phyloP scores from a whole-genome alignment of 768 basidiomycete species.

The Crassisporium funariophilum region DNA sequence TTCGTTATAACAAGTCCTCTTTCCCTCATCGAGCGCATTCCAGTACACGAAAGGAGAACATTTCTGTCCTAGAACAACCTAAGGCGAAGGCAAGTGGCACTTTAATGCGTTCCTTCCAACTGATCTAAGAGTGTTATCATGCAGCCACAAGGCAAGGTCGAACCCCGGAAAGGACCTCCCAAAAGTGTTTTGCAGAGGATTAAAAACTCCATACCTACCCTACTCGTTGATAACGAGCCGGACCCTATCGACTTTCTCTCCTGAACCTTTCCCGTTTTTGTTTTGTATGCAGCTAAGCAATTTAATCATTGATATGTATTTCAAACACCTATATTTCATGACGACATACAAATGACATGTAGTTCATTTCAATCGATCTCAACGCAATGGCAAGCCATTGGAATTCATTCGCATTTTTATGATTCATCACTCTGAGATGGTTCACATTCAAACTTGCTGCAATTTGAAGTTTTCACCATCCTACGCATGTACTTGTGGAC shows the following conservation, averaged over 20 bases:
- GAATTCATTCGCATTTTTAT: too few relatives aligned
- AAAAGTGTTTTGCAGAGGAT: slow-evolving; percentile 41
- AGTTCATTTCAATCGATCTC: too few relatives aligned
- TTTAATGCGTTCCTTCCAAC: neutral
- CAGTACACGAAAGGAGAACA: slow-evolving; percentile 39
- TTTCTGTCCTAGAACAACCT: slow-evolving; percentile 1
- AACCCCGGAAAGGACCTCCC: slow-evolving; percentile 35
- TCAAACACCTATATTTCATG: too few relatives aligned
- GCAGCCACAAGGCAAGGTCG: slow-evolving; percentile 1
- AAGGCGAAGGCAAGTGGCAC: slow-evolving; percentile 3
- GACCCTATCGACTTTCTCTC: slow-evolving; percentile 51
- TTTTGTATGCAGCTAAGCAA: too few relatives aligned
- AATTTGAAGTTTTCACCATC: too few relatives aligned
- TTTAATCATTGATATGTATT: too few relatives aligned
- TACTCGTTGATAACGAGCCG: slow-evolving; percentile 39
- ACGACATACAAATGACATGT: too few relatives aligned
- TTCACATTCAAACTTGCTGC: too few relatives aligned
- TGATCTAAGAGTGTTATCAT: neutral
- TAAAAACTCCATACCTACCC: slow-evolving; percentile 25
- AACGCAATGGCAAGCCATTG: too few relatives aligned
- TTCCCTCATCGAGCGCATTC: slow-evolving; percentile 12
- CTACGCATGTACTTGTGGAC: too few relatives aligned
- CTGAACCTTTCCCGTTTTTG: slow-evolving; percentile 22
- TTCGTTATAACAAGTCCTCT: neutral
- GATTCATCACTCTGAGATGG: too few relatives aligned